phyloP scores from a whole-genome alignment of 2,329 filamentous ascomycete species.

The Aspergillus calidoustus region DNA sequence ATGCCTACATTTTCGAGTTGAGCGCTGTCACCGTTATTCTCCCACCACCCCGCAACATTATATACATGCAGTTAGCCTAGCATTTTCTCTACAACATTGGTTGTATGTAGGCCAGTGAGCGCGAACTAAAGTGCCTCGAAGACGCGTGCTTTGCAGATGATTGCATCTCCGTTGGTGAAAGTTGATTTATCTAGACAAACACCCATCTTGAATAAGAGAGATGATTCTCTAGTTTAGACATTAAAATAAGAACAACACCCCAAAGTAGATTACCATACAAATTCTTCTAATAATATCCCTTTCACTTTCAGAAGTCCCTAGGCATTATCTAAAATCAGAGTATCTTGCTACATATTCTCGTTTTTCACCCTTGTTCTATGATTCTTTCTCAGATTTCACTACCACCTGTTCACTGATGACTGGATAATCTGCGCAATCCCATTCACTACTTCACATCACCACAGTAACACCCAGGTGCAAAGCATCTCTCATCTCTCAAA shows the following conservation, averaged over 20 bases:
- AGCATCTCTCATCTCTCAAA: background rate
- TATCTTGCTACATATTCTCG: background rate
- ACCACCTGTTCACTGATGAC: conserved; percentile 2
- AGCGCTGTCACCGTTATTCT: no score
- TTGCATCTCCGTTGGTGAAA: no score
- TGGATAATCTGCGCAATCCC: conserved; percentile 7
- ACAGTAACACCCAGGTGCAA: conserved; percentile 4
- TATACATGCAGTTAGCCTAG: no score
- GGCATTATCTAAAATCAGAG: background rate
- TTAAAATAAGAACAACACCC: background rate
- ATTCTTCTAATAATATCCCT: background rate
- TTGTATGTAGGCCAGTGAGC: no score
- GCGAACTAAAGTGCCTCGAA: no score
- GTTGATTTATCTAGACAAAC: no score
- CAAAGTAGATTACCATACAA: background rate
- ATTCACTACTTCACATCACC: conserved; percentile 3
- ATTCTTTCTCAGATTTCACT: background rate
- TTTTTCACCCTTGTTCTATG: background rate
- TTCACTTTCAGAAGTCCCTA: background rate
- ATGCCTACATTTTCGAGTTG: no score
- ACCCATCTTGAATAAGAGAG: no score
- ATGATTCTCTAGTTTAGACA: no score
- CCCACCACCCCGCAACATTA: no score
- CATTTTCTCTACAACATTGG: no score
- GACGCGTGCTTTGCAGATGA: no score